Evolutionary conservation across 1,284 basidiomycete species (phyloP).

Genomic region (Ceratobasidium sp.): DNA sequence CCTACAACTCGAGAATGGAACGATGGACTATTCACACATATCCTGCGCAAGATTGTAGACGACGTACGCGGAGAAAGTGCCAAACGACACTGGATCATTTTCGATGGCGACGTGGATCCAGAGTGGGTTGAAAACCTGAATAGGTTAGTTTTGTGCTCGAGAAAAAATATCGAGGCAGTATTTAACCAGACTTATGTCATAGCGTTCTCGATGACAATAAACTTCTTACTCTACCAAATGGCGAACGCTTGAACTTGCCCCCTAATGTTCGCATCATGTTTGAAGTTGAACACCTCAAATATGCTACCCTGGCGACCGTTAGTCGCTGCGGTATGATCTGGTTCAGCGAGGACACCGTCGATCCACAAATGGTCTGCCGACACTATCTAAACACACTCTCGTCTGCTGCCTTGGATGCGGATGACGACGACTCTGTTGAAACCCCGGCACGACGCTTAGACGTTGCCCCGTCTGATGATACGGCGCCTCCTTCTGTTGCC

Average conservation of each 20-base stretch:
- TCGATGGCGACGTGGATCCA: constrained; percentile 99
- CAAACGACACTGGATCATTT: constrained; percentile 99
- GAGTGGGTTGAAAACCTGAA: constrained; percentile 99
- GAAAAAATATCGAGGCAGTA: neutral
- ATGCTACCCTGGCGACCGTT: constrained; percentile 97
- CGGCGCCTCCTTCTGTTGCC: constrained; percentile 70
- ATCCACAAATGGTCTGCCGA: constrained; percentile 90
- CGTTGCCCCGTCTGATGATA: constrained; percentile 59
- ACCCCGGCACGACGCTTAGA: constrained; percentile 65
- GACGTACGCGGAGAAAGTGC: constrained; percentile 97
- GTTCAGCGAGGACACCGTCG: constrained; percentile 97
- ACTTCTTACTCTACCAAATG: constrained; percentile 95
- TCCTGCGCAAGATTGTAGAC: constrained; percentile 97
- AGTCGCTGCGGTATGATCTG: constrained; percentile 99
- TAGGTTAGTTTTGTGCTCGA: constrained; percentile 66
- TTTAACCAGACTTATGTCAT: constrained; percentile 10
- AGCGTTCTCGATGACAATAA: constrained; percentile 99
- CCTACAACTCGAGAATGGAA: constrained; percentile 99
- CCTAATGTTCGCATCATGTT: constrained; percentile 99
- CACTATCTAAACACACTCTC: constrained; percentile 87
- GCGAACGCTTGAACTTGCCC: constrained; percentile 96
- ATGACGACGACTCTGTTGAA: constrained; percentile 85
- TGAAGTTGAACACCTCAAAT: constrained; percentile 97
- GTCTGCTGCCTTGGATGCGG: constrained; percentile 83
- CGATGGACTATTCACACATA: constrained; percentile 98